These are phyloP conservation scores for Globisporangium echinulatum DNA, from an alignment of 352 stramenopile genomes.

Conservation along the genomic window DNA sequence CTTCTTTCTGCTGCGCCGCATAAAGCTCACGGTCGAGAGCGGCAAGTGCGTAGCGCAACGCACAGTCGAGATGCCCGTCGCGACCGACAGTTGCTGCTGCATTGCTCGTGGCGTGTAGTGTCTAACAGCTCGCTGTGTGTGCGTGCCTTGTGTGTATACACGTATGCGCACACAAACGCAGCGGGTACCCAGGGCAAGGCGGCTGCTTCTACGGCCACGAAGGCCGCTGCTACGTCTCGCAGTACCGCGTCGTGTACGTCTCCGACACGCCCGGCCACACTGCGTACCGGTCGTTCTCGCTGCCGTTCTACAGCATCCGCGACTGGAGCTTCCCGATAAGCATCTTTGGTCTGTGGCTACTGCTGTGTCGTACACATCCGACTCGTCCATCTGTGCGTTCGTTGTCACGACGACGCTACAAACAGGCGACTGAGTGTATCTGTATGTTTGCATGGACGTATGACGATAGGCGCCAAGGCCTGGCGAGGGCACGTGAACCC, in stretches of 20 bases:
- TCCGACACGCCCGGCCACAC: conserved; percentile 25
- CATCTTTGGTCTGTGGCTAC: conserved; percentile 39
- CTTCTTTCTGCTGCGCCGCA: conserved; percentile 66
- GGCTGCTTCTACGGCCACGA: conserved; percentile 72
- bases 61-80: background rate
- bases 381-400: no score
- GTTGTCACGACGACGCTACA: background rate
- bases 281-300: conserved; percentile 66
- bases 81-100: background rate
- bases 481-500: conserved; percentile 68
- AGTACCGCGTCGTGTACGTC: conserved; percentile 74
- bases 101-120: background rate
- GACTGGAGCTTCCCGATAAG: conserved; percentile 62
- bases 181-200: conserved; percentile 74
- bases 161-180: conserved; percentile 9
- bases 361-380: no score
- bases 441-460: background rate
- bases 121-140: background rate
- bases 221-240: conserved; percentile 66
- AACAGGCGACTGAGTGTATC: background rate
- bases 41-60: conserved; percentile 44
- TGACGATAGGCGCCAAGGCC: conserved; percentile 33
- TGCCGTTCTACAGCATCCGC: conserved; percentile 72
- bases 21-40: conserved; percentile 73
- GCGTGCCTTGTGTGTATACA: background rate